These are phyloP conservation scores for Bimuria novae-zelandiae DNA, from an alignment of 2,329 filamentous ascomycete genomes.

Conservation along the genomic window DNA sequence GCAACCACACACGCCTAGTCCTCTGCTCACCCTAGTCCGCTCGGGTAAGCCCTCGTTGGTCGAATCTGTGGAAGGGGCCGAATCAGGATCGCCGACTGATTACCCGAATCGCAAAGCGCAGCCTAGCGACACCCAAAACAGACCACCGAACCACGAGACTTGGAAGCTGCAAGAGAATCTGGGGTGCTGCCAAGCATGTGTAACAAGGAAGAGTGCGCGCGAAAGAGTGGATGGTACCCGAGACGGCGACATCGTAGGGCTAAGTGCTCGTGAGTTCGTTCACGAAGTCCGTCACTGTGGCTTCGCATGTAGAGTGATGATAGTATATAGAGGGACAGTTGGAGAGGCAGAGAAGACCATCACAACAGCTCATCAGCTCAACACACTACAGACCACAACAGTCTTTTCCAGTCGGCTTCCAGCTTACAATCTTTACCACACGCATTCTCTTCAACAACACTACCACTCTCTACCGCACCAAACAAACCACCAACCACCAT, in stretches of 20 bases:
- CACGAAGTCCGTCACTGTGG: conserved; percentile 6
- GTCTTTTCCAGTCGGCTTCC: conserved; percentile 5
- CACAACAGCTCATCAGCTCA: conserved; percentile 7
- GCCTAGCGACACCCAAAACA: not conserved
- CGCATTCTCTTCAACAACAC: not conserved
- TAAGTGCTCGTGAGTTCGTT: not conserved
- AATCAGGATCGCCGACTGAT: conserved; percentile 2
- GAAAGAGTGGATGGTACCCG: conserved; percentile 2
- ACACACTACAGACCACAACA: conserved; percentile 1
- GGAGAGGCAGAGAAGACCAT: not conserved
- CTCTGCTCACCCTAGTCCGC: conserved; percentile 5
- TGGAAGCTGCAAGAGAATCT: not conserved
- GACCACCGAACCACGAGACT: conserved; percentile 2
- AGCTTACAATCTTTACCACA: not conserved
- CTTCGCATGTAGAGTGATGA: not conserved
- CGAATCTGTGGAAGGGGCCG: not conserved
- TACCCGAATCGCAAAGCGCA: conserved; percentile 1
- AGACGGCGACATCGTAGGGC: conserved; percentile 7
- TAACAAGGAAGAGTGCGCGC: conserved; percentile 1
- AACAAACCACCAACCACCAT: not conserved
- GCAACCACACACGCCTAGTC: conserved; percentile 2
- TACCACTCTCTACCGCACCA: not conserved
- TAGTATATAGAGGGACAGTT: not conserved
- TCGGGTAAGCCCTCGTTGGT: conserved; percentile 7
- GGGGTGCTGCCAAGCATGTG: conserved; percentile 1